These are phyloP conservation scores for Colletotrichum simmondsii DNA, from an alignment of 2,329 filamentous ascomycete species.

Conservation along the genomic window DNA sequence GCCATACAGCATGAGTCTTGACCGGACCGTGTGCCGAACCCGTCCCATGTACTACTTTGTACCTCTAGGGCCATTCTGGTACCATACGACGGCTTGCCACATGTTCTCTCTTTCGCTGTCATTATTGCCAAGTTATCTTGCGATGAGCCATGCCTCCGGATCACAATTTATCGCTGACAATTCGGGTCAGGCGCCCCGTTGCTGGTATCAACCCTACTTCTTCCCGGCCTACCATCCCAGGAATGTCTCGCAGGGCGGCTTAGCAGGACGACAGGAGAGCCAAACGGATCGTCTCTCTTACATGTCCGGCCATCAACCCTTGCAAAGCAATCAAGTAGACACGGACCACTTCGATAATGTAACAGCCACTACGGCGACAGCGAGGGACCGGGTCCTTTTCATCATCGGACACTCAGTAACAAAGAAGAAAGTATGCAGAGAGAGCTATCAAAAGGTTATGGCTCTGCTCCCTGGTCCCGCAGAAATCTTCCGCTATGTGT, in stretches of 20 bases:
- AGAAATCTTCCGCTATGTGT: neutral
- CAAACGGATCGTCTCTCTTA: slow-evolving; percentile 2
- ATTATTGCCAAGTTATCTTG: neutral
- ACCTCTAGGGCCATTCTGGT: slow-evolving; percentile 1
- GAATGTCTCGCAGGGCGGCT: neutral
- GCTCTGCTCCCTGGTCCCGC: neutral
- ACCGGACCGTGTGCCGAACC: neutral
- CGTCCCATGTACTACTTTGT: slow-evolving; percentile 15
- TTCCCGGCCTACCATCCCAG: neutral
- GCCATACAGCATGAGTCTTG: neutral
- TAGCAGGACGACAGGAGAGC: neutral
- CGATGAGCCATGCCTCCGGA: neutral
- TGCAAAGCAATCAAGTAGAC: neutral
- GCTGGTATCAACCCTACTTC: neutral
- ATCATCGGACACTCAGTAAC: neutral
- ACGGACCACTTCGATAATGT: neutral
- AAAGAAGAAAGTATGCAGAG: neutral
- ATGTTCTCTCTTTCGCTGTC: slow-evolving; percentile 19
- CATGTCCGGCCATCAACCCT: neutral
- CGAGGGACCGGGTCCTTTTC: neutral
- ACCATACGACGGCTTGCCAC: slow-evolving; percentile 22
- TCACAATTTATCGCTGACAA: slow-evolving; percentile 22
- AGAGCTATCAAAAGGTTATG: neutral
- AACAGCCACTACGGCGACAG: neutral
- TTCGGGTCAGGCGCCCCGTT: neutral